Percentiles rank a stretch among this genome's conserved stretches.
phyloP scores from a whole-genome alignment of 768 basidiomycete genomes.

The Daedaleopsis nitida region DNA sequence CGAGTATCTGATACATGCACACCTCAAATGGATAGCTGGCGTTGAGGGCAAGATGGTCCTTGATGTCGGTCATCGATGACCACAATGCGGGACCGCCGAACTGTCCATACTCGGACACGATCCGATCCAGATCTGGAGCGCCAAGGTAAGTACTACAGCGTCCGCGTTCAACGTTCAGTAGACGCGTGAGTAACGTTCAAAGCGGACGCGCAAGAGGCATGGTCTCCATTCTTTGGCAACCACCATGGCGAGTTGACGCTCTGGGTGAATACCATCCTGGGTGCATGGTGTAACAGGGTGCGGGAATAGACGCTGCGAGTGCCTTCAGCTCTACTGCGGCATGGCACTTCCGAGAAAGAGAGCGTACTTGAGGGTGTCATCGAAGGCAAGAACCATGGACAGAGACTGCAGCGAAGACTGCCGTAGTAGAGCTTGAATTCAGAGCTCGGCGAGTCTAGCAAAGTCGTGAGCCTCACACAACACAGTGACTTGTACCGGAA shows the following conservation, averaged over 20 bases:
- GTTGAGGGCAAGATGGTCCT: neutral
- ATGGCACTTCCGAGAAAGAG: neutral
- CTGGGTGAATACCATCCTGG: neutral
- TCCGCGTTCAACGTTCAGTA: neutral
- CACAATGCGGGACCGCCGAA: neutral
- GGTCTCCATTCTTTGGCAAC: neutral
- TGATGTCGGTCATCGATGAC: neutral
- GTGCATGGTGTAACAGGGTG: neutral
- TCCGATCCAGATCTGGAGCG: neutral
- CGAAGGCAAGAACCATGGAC: no score
- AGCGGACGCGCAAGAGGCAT: neutral
- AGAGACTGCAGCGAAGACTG: no score
- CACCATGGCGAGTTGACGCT: neutral
- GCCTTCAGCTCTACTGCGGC: neutral
- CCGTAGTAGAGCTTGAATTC: no score
- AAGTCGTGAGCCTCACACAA: neutral
- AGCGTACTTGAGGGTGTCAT: no score
- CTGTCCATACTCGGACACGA: neutral
- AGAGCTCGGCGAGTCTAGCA: neutral
- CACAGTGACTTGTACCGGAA: neutral
- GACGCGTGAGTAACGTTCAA: neutral
- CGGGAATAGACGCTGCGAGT: neutral
- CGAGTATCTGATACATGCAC: slow-evolving; percentile 7
- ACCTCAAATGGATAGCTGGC: neutral
- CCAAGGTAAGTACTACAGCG: neutral